These are phyloP conservation scores for Apium graveolens DNA, from an alignment of 129 eudicot genomes.

Conservation along the genomic window DNA sequence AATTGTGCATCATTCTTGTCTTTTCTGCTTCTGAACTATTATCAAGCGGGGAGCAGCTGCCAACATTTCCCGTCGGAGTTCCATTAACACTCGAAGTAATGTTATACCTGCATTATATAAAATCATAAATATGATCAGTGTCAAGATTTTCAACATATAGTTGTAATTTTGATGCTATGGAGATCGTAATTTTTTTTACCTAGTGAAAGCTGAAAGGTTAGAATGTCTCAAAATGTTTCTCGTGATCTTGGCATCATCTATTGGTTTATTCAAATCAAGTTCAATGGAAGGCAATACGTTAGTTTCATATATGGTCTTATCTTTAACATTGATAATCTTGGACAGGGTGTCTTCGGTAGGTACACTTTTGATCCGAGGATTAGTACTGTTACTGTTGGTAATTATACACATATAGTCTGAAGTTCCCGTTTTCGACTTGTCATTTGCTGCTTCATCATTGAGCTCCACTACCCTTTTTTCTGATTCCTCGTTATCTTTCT, in stretches of 20 bases:
- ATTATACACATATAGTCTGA: slow-evolving; percentile 20
- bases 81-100: slow-evolving; percentile 34
- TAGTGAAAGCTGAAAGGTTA: slow-evolving; percentile 54
- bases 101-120: slow-evolving; percentile 40
- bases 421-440: slow-evolving; percentile 22
- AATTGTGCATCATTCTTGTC: slow-evolving; percentile 26
- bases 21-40: slow-evolving; percentile 57
- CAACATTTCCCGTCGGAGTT: slow-evolving; percentile 55
- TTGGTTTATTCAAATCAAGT: slow-evolving; percentile 45
- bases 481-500: slow-evolving; percentile 19
- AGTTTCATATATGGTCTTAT: slow-evolving; percentile 21
- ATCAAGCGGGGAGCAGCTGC: slow-evolving; percentile 57
- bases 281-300: slow-evolving; percentile 48
- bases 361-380: slow-evolving; percentile 13
- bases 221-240: slow-evolving; percentile 52
- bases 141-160: background rate
- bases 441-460: slow-evolving; percentile 12
- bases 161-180: background rate
- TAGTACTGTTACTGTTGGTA: slow-evolving; percentile 12
- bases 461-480: slow-evolving; percentile 14
- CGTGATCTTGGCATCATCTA: slow-evolving; percentile 33
- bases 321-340: slow-evolving; percentile 23
- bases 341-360: slow-evolving; percentile 14
- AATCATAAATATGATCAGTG: background rate
- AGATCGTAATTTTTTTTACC: slow-evolving; percentile 24